Conservation (phyloP, 108 stramenopile species). For the Epipyxis sp. region DNA sequence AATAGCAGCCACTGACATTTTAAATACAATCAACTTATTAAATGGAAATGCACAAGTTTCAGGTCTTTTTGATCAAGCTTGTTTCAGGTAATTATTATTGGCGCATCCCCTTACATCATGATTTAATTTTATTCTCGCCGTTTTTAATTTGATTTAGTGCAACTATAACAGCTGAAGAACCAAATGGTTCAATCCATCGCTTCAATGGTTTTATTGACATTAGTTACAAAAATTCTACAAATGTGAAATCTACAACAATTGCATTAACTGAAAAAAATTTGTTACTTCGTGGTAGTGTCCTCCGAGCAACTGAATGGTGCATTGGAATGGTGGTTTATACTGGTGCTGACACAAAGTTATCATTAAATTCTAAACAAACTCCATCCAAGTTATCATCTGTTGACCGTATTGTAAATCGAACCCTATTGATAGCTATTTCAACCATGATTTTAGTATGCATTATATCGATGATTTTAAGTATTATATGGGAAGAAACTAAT, state of each 20-base stretch:
- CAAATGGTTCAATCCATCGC: conserved; percentile 4
- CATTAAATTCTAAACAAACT: conserved; percentile 24
- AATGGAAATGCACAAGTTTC: too few species aligned
- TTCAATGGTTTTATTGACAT: not conserved
- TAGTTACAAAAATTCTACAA: not conserved
- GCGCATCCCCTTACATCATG: too few species aligned
- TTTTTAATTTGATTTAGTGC: not conserved
- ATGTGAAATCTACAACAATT: not conserved
- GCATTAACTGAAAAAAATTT: conserved; percentile 38
- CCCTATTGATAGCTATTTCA: conserved; percentile 17
- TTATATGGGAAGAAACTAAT: conserved; percentile 4
- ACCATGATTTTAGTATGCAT: conserved; percentile 27
- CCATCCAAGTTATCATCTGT: conserved; percentile 31
- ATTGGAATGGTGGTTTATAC: conserved; percentile 50
- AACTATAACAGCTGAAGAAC: not conserved
- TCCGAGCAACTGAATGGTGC: conserved; percentile 50
- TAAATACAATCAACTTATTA: too few species aligned
- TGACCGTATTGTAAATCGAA: conserved; percentile 24
- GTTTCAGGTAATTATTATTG: too few species aligned
- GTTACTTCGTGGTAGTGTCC: conserved; percentile 46
- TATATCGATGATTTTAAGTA: conserved; percentile 6
- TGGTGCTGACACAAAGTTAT: conserved; percentile 49
- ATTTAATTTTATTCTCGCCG: not conserved
- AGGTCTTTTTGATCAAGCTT: too few species aligned
- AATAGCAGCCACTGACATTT: too few species aligned